Base-by-base conservation (phyloP, 2,329 filamentous ascomycete species). In the Beauveria scarabaeidicola region DNA sequence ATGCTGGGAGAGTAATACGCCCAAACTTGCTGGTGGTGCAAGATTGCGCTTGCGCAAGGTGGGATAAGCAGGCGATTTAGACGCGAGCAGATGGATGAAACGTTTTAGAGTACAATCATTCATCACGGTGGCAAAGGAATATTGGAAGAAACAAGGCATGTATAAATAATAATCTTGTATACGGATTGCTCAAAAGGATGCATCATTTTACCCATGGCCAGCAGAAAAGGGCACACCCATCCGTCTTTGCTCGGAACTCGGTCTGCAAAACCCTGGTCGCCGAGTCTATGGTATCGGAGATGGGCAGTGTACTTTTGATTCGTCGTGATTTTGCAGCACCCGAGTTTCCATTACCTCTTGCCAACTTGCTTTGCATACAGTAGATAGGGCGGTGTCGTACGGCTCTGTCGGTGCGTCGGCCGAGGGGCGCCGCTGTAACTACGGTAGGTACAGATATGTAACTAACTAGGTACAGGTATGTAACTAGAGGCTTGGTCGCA, bases 321-420 rank as follows among this genome's bases (percentile, higher is more conserved):
- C 11, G 27, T 25, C 19, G 7, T 47, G 2, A 17, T 15, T 29
- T 17, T 15, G 11, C n/a, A 23, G 17, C 29, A 52, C 23, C 23
- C 19, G 43, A 59, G 40, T 59, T 59, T 59, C 32, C 40, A 53
- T 59, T 59, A 59, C 57, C 48, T 52, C 27, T 52, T 46, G 36
- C 8, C 19, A 59, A 59, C 27, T 51, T 19, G 40, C 9, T 41
- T 10, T 19, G 29, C n/a, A 36, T n/a, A n/a, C n/a, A n/a, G n/a
- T n/a, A n/a, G n/a, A n/a, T n/a, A n/a, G n/a, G n/a, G n/a, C n/a
- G n/a, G 29, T 36, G 29, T 50, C 56, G 47, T 58, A 41, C 47
- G 41, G 48, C 29, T 52, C 55, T 47, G 55, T 52, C 55, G 55
- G 55, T 51, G 55, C 25, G 55, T 56, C 53, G 55, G 55, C 47